Base-by-base conservation (phyloP, 768 basidiomycete species). In the Lentinus tigrinus region DNA sequence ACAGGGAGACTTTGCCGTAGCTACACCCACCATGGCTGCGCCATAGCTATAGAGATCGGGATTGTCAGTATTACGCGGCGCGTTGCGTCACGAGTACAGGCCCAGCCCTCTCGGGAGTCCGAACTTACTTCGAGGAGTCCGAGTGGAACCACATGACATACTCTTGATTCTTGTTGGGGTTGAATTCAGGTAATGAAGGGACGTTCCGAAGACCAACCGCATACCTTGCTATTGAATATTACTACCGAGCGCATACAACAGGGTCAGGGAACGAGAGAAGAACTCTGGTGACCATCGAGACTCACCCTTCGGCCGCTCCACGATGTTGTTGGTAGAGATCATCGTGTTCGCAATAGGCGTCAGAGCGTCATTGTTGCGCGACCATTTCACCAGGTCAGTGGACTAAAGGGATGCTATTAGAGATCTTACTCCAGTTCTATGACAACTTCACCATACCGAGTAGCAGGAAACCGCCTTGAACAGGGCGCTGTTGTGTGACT, bases 61-160 rank as follows among this genome's bases (percentile, higher is more conserved):
- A n/a, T 9, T 21, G 9, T 46, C 44, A 46, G 44, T 6, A 4
- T 17, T 19, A 11, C 31, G 31, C 31, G 31, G 31, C n/a, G n/a
- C n/a, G n/a, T n/a, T n/a, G n/a, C n/a, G n/a, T n/a, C n/a, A n/a
- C n/a, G n/a, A n/a, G n/a, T n/a, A n/a, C n/a, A n/a, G n/a, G n/a
- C n/a, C n/a, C n/a, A n/a, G n/a, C n/a, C n/a, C n/a, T n/a, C n/a
- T 31, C 31, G 31, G 31, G 31, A 4, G 13, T 26, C 31, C 43
- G 44, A 28, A 69, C 65, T 68, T 74, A 84, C 84, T 83, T 79
- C 60, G 81, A 82, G 23, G 74, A 76, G 63, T 87, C 85, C 9
- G 82, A 84, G 68, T 87, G 85, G 74, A 87, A 87, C 85, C 85
- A 87, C 84, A 87, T 84, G 21, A 85, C 85, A 65, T 85, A 85